Conservation (phyloP, 2,329 filamentous ascomycete species). For the Claviceps sp. region DNA sequence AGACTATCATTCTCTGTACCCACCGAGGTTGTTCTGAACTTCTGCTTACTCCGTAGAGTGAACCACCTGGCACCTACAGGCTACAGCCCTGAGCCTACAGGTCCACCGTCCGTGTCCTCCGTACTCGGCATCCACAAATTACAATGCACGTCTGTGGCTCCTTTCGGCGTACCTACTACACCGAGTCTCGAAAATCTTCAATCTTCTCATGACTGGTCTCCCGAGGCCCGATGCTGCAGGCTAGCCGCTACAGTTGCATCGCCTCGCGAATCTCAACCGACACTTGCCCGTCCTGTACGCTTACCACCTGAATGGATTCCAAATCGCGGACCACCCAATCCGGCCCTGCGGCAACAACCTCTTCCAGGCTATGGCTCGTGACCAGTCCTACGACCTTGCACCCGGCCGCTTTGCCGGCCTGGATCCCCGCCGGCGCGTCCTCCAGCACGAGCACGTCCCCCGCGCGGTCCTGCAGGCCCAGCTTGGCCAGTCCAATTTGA, state of each 20-base stretch:
- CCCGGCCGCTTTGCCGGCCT: slow-evolving; percentile 71
- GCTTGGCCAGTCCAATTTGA: slow-evolving; percentile 48
- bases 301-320: slow-evolving; percentile 53
- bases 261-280: slow-evolving; percentile 56
- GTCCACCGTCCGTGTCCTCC: too few relatives aligned
- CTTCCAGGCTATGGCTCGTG: slow-evolving; percentile 65
- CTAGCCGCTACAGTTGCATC: slow-evolving; percentile 21
- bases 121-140: too few relatives aligned
- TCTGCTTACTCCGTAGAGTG: too few relatives aligned
- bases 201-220: too few relatives aligned
- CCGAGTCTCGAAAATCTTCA: too few relatives aligned
- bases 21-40: too few relatives aligned
- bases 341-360: slow-evolving; percentile 62
- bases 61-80: too few relatives aligned
- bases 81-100: too few relatives aligned
- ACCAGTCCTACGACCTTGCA: slow-evolving; percentile 75
- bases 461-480: slow-evolving; percentile 36
- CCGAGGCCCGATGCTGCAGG: too few relatives aligned
- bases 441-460: slow-evolving; percentile 63
- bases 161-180: too few relatives aligned
- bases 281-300: slow-evolving; percentile 42
- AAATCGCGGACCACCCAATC: slow-evolving; percentile 81
- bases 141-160: too few relatives aligned
- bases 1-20: too few relatives aligned
- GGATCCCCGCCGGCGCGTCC: slow-evolving; percentile 78